Percentiles rank a stretch among this genome's conserved stretches.
Evolutionary conservation across 495 filamentous ascomycete species (phyloP).

Genomic region (Tuber calosporum): DNA sequence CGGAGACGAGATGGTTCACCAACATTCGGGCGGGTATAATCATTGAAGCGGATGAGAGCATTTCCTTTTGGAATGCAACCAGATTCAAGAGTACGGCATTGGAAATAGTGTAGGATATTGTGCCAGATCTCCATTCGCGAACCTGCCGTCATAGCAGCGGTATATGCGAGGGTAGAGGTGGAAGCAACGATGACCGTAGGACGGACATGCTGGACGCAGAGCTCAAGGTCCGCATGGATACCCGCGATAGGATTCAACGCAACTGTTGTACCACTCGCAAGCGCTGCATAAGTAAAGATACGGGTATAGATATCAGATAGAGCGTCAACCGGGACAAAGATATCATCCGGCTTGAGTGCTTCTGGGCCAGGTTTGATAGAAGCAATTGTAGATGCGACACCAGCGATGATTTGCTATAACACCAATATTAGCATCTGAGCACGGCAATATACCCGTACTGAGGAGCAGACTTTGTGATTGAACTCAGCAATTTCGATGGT

Average conservation of each 20-base stretch:
- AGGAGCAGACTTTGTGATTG: constrained; percentile 22
- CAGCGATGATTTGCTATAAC: constrained; percentile 68
- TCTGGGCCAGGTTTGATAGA: constrained; percentile 61
- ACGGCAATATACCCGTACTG: not conserved
- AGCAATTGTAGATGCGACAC: constrained; percentile 66
- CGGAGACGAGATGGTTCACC: constrained; percentile 69
- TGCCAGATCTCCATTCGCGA: constrained; percentile 49
- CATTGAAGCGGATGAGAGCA: constrained; percentile 57
- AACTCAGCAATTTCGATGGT: constrained; percentile 34
- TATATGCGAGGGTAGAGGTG: constrained; percentile 60
- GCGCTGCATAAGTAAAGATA: constrained; percentile 68
- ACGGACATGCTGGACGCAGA: constrained; percentile 63
- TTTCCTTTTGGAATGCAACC: constrained; percentile 67
- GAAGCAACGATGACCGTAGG: constrained; percentile 81
- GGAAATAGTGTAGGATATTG: constrained; percentile 60
- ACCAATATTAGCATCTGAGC: constrained; percentile 43
- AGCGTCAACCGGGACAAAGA: constrained; percentile 82
- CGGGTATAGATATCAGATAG: constrained; percentile 73
- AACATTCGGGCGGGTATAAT: constrained; percentile 54
- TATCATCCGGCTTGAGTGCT: constrained; percentile 62
- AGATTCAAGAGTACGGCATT: constrained; percentile 57
- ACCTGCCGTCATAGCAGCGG: constrained; percentile 51
- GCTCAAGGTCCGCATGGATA: constrained; percentile 57
- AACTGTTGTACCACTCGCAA: constrained; percentile 75
- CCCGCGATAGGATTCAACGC: constrained; percentile 84